phyloP scores from a whole-genome alignment of 2,329 filamentous ascomycete species.

The Penicillium sp. region DNA sequence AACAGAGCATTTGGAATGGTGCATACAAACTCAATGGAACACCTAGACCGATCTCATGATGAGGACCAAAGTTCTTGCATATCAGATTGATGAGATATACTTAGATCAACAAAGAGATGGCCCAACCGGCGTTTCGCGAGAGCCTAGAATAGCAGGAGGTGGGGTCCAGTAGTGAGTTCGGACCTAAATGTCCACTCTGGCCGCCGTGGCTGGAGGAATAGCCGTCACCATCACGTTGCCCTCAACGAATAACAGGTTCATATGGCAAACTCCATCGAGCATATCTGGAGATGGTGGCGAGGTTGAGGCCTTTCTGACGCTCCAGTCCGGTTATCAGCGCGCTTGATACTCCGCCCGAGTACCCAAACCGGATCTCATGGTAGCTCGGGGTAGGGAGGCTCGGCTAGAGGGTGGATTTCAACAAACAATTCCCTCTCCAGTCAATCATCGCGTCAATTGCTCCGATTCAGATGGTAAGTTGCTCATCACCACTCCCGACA shows the following conservation, averaged over 20 bases:
- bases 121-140: slow-evolving; percentile 10
- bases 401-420: not conserved
- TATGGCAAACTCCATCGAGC: not conserved
- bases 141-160: slow-evolving; percentile 19
- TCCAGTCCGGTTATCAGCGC: not conserved
- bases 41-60: not conserved
- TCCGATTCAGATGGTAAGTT: not conserved
- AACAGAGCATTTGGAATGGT: not conserved
- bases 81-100: slow-evolving; percentile 3
- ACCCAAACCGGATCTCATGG: not conserved
- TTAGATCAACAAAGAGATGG: not conserved
- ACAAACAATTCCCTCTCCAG: not conserved
- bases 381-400: not conserved
- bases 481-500: not conserved
- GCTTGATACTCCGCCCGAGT: no score
- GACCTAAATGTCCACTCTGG: slow-evolving; percentile 8
- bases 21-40: not conserved
- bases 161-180: slow-evolving; percentile 15
- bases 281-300: slow-evolving; percentile 11
- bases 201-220: slow-evolving; percentile 12
- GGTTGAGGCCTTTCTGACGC: not conserved
- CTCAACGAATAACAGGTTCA: slow-evolving; percentile 20
- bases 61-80: not conserved
- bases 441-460: not conserved
- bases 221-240: slow-evolving; percentile 5